Conservation (phyloP, 495 filamentous ascomycete genomes). For the Trichoderma orchidacearum region DNA sequence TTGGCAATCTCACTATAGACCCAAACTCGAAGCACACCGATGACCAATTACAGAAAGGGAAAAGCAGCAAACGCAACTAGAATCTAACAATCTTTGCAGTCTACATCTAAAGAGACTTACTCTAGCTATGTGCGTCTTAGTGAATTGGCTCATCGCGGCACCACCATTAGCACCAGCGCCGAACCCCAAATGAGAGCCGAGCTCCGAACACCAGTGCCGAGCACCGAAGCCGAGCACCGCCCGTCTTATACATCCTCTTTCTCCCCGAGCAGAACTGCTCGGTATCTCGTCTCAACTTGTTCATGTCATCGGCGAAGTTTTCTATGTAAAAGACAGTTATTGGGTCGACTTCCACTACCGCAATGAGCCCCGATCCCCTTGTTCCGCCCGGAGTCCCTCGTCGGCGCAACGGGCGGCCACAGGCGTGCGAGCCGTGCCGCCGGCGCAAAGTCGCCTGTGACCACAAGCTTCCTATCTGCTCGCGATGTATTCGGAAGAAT, state of each 20-base stretch:
- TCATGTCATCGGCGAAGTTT: not conserved
- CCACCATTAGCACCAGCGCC: too few relatives aligned
- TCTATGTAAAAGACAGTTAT: too few relatives aligned
- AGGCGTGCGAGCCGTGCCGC: constrained; percentile 17
- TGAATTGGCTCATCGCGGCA: not conserved
- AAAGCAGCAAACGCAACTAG: too few relatives aligned
- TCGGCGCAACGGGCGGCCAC: constrained; percentile 6
- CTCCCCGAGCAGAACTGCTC: not conserved
- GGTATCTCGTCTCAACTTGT: not conserved
- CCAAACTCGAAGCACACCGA: too few relatives aligned
- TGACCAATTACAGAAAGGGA: too few relatives aligned
- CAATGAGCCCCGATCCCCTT: not conserved
- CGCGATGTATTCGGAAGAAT: constrained; percentile 8
- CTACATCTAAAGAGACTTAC: too few relatives aligned
- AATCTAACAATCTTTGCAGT: too few relatives aligned
- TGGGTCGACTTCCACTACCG: too few relatives aligned
- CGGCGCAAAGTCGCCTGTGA: constrained; percentile 20
- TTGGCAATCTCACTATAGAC: too few relatives aligned
- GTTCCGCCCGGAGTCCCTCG: not conserved
- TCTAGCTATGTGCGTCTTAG: too few relatives aligned
- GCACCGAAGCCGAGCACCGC: not conserved
- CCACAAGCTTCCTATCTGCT: constrained; percentile 13
- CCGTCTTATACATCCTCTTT: not conserved
- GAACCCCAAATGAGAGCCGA: not conserved
- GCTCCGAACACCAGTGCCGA: not conserved